These are phyloP conservation scores for Teunomyces atbi DNA, from an alignment of 805 yeast genomes.

Conservation along the genomic window DNA sequence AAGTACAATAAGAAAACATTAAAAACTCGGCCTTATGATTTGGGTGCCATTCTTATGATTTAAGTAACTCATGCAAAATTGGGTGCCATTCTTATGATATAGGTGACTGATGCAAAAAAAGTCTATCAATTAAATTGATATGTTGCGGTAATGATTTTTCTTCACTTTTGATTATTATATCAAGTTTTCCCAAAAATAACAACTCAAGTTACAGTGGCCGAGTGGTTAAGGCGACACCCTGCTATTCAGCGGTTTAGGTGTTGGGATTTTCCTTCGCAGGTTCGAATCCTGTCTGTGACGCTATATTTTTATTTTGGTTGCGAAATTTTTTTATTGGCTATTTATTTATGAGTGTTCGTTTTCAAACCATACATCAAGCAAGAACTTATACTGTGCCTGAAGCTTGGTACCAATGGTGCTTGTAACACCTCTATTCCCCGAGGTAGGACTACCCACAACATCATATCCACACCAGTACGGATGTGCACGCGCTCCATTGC, in stretches of 20 bases:
- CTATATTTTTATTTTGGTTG: constrained; percentile 40
- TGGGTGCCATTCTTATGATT: too few species aligned
- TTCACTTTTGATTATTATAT: background rate
- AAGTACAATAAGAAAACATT: background rate
- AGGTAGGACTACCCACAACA: constrained; percentile 24
- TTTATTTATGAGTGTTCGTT: background rate
- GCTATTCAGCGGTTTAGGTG: constrained; percentile 46
- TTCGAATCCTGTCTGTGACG: constrained; percentile 99
- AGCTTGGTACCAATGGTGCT: constrained; percentile 13
- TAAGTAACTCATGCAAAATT: too few species aligned
- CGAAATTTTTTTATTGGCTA: background rate
- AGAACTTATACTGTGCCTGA: constrained; percentile 13
- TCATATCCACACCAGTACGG: constrained; percentile 37
- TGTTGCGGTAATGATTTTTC: background rate
- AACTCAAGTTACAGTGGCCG: constrained; percentile 63
- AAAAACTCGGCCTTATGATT: too few species aligned
- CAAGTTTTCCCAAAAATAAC: background rate
- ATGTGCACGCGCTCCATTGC: constrained; percentile 12
- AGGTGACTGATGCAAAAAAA: too few species aligned
- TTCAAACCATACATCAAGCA: constrained; percentile 27
- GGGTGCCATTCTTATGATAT: too few species aligned
- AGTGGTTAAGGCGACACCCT: constrained; percentile 94
- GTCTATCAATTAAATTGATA: too few species aligned
- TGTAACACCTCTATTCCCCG: constrained; percentile 17
- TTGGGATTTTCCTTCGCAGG: constrained; percentile 75